Evolutionary conservation across 2,329 filamentous ascomycete genomes (phyloP).

Genomic region (Ilyonectria destructans): DNA sequence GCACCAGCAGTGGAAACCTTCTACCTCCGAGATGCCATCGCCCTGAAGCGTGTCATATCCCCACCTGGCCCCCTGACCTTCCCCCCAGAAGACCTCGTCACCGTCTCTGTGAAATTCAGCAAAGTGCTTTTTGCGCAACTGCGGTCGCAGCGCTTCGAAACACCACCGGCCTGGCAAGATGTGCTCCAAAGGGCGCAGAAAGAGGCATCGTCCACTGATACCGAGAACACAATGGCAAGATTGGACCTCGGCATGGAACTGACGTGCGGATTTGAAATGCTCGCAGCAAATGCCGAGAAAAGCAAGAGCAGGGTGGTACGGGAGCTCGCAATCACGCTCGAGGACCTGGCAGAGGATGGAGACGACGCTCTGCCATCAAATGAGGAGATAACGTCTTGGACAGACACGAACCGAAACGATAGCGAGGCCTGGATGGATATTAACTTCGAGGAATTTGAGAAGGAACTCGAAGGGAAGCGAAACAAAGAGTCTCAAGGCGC

Average conservation of each 20-base stretch:
- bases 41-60: conserved; percentile 78
- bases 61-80: conserved; percentile 74
- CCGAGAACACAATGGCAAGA: conserved; percentile 48
- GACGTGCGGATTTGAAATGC: conserved; percentile 91
- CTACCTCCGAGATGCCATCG: conserved; percentile 88
- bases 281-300: conserved; percentile 78
- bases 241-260: conserved; percentile 90
- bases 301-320: conserved; percentile 79
- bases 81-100: conserved; percentile 84
- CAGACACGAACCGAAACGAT: conserved; percentile 75
- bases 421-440: conserved; percentile 95
- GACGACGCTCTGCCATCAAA: conserved; percentile 78
- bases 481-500: conserved; percentile 56
- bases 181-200: conserved; percentile 44
- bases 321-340: conserved; percentile 83
- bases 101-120: conserved; percentile 85
- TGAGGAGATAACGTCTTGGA: conserved; percentile 82
- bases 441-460: conserved; percentile 89
- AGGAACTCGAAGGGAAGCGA: conserved; percentile 75
- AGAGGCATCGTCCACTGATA: conserved; percentile 31
- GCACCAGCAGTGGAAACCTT: conserved; percentile 91
- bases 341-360: conserved; percentile 83
- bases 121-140: conserved; percentile 93
- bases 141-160: conserved; percentile 85
- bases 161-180: conserved; percentile 69